These are phyloP conservation scores for Pichia sp. DNA, from an alignment of 1,139 yeast genomes.

Conservation along the genomic window DNA sequence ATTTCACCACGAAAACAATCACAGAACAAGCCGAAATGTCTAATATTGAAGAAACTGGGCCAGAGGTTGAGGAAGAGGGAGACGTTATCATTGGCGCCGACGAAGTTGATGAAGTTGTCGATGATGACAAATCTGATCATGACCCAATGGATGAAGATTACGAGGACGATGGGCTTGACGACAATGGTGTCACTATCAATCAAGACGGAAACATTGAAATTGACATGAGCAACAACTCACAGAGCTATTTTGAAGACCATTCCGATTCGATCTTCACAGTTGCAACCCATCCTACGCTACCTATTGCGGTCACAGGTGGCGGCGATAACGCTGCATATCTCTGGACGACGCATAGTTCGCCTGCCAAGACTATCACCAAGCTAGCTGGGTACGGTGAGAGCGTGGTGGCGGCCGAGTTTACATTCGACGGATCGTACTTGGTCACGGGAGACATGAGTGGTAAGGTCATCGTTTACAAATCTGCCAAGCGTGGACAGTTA, in stretches of 20 bases:
- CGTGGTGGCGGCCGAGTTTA: slow-evolving; percentile 78
- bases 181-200: slow-evolving; percentile 32
- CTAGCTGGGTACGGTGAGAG: slow-evolving; percentile 81
- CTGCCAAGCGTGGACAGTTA: slow-evolving; percentile 69
- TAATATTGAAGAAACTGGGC: slow-evolving; percentile 1
- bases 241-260: slow-evolving; percentile 84
- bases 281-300: slow-evolving; percentile 74
- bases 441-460: slow-evolving; percentile 97
- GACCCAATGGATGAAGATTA: slow-evolving; percentile 36
- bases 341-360: slow-evolving; percentile 87
- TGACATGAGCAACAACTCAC: slow-evolving; percentile 84
- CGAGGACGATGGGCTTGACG: slow-evolving; percentile 33
- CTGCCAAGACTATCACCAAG: slow-evolving; percentile 74
- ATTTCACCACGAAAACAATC: neutral
- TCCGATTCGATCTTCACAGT: slow-evolving; percentile 77
- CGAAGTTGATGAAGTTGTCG: slow-evolving; percentile 62
- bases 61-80: slow-evolving; percentile 32
- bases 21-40: slow-evolving; percentile 1
- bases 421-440: slow-evolving; percentile 72
- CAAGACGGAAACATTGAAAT: slow-evolving; percentile 45
- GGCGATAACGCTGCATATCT: slow-evolving; percentile 83
- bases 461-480: slow-evolving; percentile 65
- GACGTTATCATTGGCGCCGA: slow-evolving; percentile 52
- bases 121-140: slow-evolving; percentile 27
- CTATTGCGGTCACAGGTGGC: slow-evolving; percentile 67